phyloP scores from a whole-genome alignment of 177 flowering plant genomes.

The Vitis hybrid region DNA sequence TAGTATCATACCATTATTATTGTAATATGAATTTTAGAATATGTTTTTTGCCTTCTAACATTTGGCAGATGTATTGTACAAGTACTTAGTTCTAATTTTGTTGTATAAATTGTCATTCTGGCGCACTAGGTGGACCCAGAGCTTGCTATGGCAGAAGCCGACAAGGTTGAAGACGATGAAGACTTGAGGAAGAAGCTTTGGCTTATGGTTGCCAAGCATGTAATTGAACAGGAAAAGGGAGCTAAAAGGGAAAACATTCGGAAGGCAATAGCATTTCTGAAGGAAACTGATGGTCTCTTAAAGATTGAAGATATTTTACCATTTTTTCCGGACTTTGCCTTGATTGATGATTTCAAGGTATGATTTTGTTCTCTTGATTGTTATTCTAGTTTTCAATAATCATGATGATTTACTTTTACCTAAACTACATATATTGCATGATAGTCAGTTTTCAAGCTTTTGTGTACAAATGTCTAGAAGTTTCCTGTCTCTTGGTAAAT shows the following conservation, averaged over 20 bases:
- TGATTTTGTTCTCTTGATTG: too few species aligned
- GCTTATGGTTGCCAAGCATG: constrained; percentile 99
- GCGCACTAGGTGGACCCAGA: constrained; percentile 83
- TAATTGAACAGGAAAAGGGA: constrained; percentile 95
- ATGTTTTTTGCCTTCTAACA: not conserved
- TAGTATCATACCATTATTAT: too few species aligned
- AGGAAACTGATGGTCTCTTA: constrained; percentile 95
- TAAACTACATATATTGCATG: too few species aligned
- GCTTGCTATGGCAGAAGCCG: constrained; percentile 99
- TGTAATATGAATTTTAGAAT: too few species aligned
- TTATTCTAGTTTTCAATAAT: too few species aligned
- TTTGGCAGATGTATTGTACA: not conserved
- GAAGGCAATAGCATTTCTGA: constrained; percentile 96
- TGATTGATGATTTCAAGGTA: constrained; percentile 98
- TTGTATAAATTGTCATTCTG: constrained; percentile 5
- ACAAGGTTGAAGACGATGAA: constrained; percentile 99
- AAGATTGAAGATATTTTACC: constrained; percentile 99
- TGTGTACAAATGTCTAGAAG: too few species aligned
- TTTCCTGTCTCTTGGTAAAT: too few species aligned
- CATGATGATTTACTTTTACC: too few species aligned
- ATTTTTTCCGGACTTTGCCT: constrained; percentile 97
- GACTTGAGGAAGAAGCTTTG: constrained; percentile 97
- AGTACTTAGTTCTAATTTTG: not conserved
- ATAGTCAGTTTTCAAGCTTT: too few species aligned
- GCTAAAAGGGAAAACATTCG: constrained; percentile 95